phyloP scores from a whole-genome alignment of 2,329 filamentous ascomycete species.

The Ilyonectria sp. region DNA sequence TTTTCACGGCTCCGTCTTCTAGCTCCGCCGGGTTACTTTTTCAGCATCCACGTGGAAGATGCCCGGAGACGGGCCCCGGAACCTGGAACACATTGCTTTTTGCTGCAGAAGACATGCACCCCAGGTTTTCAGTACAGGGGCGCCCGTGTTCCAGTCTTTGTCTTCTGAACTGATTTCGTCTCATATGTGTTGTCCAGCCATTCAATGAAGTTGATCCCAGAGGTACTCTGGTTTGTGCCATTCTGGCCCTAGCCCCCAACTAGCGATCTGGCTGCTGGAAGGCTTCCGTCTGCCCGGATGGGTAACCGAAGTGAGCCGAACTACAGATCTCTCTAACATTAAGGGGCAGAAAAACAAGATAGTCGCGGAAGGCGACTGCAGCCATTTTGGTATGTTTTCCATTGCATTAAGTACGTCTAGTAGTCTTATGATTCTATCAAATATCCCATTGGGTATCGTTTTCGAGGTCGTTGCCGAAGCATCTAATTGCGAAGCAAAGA shows the following conservation, averaged over 20 bases:
- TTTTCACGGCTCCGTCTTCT: background rate
- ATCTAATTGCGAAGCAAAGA: constrained; percentile 6
- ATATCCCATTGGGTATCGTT: constrained; percentile 28
- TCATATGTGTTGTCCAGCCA: background rate
- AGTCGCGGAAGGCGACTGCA: background rate
- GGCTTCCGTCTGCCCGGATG: background rate
- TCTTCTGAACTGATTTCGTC: background rate
- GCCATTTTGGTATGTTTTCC: background rate
- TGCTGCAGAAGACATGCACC: constrained; percentile 10
- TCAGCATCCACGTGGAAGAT: constrained; percentile 4
- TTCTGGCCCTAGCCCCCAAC: background rate
- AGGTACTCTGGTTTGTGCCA: background rate
- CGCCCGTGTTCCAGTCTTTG: background rate
- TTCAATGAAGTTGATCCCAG: background rate
- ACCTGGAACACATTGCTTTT: constrained; percentile 14
- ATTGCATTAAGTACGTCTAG: constrained; percentile 7
- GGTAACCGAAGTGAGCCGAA: background rate
- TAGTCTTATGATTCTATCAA: constrained; percentile 2
- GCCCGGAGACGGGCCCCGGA: background rate
- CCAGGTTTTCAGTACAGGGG: background rate
- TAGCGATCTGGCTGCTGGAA: background rate
- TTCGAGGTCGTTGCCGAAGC: background rate
- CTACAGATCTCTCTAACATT: background rate
- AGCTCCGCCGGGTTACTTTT: constrained; percentile 5
- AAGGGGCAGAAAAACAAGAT: background rate